Percentiles rank a stretch among this genome's conserved stretches.
phyloP scores from a whole-genome alignment of 2,329 filamentous ascomycete genomes.

The Sclerotinia glacialis region DNA sequence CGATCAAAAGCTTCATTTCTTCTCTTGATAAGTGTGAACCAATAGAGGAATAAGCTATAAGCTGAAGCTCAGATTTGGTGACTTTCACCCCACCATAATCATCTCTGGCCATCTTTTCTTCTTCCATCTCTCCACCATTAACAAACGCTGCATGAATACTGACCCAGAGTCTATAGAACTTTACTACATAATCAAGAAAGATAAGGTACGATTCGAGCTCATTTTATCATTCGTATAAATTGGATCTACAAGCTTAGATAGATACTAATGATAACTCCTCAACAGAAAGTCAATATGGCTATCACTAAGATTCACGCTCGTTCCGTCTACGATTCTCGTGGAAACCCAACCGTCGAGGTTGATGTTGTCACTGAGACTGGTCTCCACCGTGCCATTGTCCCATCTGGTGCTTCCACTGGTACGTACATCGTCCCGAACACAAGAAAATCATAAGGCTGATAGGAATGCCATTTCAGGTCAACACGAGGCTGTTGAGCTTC shows the following conservation, averaged over 20 bases:
- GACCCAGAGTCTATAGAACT: slow-evolving; percentile 24
- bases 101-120: slow-evolving; percentile 27
- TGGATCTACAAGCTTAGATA: neutral
- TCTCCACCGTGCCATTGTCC: slow-evolving; percentile 95
- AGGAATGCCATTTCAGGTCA: slow-evolving; percentile 55
- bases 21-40: slow-evolving; percentile 12
- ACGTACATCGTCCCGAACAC: slow-evolving; percentile 42
- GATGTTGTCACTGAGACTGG: slow-evolving; percentile 95
- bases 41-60: neutral
- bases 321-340: slow-evolving; percentile 97
- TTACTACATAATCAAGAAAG: slow-evolving; percentile 22
- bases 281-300: slow-evolving; percentile 64
- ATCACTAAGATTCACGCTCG: slow-evolving; percentile 89
- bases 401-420: slow-evolving; percentile 94
- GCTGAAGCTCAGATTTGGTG: slow-evolving; percentile 27
- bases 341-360: slow-evolving; percentile 98
- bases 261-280: slow-evolving; percentile 26
- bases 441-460: slow-evolving; percentile 29
- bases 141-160: slow-evolving; percentile 29
- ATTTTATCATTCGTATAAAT: neutral
- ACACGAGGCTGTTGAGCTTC: slow-evolving; percentile 88
- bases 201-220: slow-evolving; percentile 25
- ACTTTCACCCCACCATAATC: slow-evolving; percentile 30
- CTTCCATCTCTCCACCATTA: slow-evolving; percentile 17
- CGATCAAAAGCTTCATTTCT: neutral